These are phyloP conservation scores for Blastomyces percursus DNA, from an alignment of 2,329 filamentous ascomycete genomes.

Conservation along the genomic window DNA sequence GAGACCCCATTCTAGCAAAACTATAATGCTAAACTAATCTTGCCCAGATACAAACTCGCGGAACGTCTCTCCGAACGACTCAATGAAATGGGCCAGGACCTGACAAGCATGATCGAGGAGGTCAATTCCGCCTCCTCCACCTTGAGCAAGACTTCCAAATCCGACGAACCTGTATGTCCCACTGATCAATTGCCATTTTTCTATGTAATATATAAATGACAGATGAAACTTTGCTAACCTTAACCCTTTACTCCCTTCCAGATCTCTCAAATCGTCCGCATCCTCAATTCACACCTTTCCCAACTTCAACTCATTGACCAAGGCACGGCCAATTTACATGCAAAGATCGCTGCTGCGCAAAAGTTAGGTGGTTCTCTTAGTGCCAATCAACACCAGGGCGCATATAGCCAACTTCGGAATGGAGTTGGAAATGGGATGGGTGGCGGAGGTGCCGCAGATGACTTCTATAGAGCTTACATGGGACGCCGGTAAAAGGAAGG, in stretches of 20 bases:
- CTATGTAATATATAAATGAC: neutral
- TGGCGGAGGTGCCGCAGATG: conserved; percentile 58
- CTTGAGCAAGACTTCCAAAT: conserved; percentile 77
- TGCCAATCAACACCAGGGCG: conserved; percentile 33
- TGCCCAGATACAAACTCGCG: conserved; percentile 64
- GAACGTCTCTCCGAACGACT: conserved; percentile 85
- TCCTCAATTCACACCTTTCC: conserved; percentile 83
- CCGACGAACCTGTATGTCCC: conserved; percentile 68
- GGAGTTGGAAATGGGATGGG: conserved; percentile 22
- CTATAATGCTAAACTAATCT: neutral
- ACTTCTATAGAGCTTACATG: conserved; percentile 84
- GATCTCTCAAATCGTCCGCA: conserved; percentile 89
- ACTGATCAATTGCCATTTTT: neutral
- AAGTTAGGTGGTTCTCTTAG: conserved; percentile 56
- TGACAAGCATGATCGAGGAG: conserved; percentile 95
- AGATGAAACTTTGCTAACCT: conserved; percentile 11
- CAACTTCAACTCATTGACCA: conserved; percentile 91
- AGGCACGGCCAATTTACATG: conserved; percentile 67
- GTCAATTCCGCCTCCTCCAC: conserved; percentile 89
- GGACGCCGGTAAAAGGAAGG: conserved; percentile 49
- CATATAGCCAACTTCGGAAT: conserved; percentile 24
- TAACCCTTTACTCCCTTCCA: conserved; percentile 27
- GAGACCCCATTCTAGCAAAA: neutral
- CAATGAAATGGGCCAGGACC: conserved; percentile 85
- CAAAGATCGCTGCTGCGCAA: conserved; percentile 72